Evolutionary conservation across 805 yeast genomes (phyloP).

Genomic region (Kluyveromyces siamensis): DNA sequence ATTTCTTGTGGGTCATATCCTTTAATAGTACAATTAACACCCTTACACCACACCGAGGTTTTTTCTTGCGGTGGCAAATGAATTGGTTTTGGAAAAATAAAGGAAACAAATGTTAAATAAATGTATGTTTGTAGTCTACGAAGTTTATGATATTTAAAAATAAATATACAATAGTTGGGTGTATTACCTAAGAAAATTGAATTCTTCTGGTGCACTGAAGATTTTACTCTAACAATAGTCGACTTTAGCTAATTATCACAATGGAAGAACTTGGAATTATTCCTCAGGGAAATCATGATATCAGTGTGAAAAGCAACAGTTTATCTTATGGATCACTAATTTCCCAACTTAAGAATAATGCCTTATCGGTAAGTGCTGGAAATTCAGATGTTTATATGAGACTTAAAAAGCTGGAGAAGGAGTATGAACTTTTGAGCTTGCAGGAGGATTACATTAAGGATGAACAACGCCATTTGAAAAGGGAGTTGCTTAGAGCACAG

Average conservation of each 20-base stretch:
- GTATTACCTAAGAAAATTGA: too few species aligned
- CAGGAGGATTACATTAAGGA: conserved; percentile 98
- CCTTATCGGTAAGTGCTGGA: conserved; percentile 12
- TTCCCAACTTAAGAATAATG: conserved; percentile 21
- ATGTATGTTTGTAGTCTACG: too few species aligned
- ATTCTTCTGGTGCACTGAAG: too few species aligned
- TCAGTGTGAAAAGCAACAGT: conserved; percentile 21
- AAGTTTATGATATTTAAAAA: too few species aligned
- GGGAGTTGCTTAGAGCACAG: conserved; percentile 93
- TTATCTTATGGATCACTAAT: conserved; percentile 26
- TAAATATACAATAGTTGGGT: too few species aligned
- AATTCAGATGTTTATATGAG: conserved; percentile 68
- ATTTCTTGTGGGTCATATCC: not conserved
- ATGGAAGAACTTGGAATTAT: conserved; percentile 62
- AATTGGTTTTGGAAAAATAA: too few species aligned
- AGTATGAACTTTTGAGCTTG: conserved; percentile 68
- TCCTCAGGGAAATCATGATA: conserved; percentile 12
- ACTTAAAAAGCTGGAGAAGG: conserved; percentile 83
- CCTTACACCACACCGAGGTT: not conserved
- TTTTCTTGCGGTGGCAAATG: not conserved
- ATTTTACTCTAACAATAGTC: not conserved
- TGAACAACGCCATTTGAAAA: conserved; percentile 91
- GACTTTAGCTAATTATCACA: not conserved
- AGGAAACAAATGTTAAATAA: not conserved
- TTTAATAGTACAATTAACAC: not conserved